phyloP scores from a whole-genome alignment of 306 rosid genomes.

The Trifolium fragiferum region DNA sequence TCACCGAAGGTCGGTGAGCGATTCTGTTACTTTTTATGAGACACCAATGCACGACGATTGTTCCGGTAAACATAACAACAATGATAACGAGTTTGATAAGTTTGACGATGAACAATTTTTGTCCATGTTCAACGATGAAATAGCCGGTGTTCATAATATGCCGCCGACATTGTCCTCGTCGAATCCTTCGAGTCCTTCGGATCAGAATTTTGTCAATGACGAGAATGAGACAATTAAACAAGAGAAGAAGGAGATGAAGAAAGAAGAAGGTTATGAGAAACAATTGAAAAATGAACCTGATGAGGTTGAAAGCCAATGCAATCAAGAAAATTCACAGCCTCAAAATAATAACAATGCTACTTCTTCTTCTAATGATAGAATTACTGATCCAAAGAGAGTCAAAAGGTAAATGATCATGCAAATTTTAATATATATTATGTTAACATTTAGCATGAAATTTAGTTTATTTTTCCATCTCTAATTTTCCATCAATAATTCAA shows the following conservation, averaged over 20 bases:
- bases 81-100: conserved; percentile 62
- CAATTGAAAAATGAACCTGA: conserved; percentile 68
- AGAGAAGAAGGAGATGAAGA: background rate
- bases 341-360: conserved; percentile 25
- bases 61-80: background rate
- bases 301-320: conserved; percentile 79
- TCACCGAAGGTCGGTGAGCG: conserved; percentile 85
- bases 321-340: conserved; percentile 49
- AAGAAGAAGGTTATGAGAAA: background rate
- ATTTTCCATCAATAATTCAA: background rate
- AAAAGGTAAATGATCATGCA: conserved; percentile 62
- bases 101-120: conserved; percentile 90
- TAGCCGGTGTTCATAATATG: conserved; percentile 44
- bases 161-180: conserved; percentile 70
- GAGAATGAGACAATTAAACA: conserved; percentile 49
- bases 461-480: too few species aligned
- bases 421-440: background rate
- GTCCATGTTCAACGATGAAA: conserved; percentile 85
- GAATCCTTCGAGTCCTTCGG: conserved; percentile 82
- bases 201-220: conserved; percentile 71
- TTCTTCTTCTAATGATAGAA: conserved; percentile 53
- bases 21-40: conserved; percentile 74
- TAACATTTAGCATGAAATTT: background rate
- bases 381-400: conserved; percentile 89
- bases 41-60: conserved; percentile 67